Base-by-base conservation (phyloP, 2,329 filamentous ascomycete genomes). In the Clarireedia homoeocarpa region DNA sequence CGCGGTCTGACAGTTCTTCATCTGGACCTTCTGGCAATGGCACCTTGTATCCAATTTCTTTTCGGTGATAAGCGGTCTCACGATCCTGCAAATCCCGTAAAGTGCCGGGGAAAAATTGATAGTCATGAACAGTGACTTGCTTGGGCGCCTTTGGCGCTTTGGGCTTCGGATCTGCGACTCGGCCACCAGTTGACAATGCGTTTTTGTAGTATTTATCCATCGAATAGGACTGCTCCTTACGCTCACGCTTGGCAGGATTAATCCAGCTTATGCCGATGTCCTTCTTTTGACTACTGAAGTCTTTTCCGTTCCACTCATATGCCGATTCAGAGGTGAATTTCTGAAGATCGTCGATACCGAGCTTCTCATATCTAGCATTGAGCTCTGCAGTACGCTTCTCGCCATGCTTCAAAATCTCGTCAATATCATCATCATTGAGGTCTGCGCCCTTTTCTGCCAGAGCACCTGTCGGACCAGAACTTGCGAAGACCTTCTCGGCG, bases 151-250 rank as follows among this genome's bases (percentile, higher is more conserved):
- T 85, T n/a, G 94, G 95, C 20, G 94, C 89, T 73, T 96, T 96
- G 7, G 92, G 91, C 71, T 96, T 96, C 26, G 88, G 81, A 60
- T 96, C 91, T 40, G 89, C 85, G 24, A 84, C 86, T 47, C 85
- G 81, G 38, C 86, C 83, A 71, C 90, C 84, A 53, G 89, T 94
- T 38, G 82, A 88, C 67, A 99, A 81, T 9, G 91, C 89, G 66
- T 95, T 86, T 62, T 92, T 87, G 74, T 97, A 99, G 74, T 99
- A 99, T 72, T 96, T 95, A 71, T 99, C 95, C 76, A 99, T 96
- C 0, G 92, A 96, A 71, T 99, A 99, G 5, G 90, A 91, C 70
- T 96, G 91, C 69, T 97, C 92, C 72, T 97, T 99, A 67, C 94
- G 89, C 74, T 99, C 95, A 72, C 94, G 91, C 78, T 99, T 99